phyloP scores from a whole-genome alignment of 2,329 filamentous ascomycete species.

The Endocalyx cinctus region DNA sequence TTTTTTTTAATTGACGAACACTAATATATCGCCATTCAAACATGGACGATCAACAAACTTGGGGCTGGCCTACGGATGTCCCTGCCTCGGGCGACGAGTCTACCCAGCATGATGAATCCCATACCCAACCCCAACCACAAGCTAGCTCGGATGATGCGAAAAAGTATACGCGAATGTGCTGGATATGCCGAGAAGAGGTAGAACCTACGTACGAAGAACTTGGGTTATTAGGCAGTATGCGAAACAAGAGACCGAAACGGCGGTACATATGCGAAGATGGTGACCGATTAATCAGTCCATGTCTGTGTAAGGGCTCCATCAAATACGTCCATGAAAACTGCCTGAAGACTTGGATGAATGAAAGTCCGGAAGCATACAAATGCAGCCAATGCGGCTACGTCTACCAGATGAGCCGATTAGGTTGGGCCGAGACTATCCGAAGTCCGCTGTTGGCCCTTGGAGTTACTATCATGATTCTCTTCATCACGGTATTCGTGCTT shows the following conservation, averaged over 20 bases:
- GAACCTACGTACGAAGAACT: conserved; percentile 40
- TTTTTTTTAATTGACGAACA: too few relatives aligned
- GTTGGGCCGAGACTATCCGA: conserved; percentile 66
- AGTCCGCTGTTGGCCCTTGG: conserved; percentile 62
- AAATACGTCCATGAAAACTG: conserved; percentile 94
- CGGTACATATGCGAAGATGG: conserved; percentile 22
- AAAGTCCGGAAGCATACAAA: conserved; percentile 73
- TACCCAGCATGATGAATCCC: conserved; percentile 8
- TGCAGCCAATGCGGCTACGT: conserved; percentile 84
- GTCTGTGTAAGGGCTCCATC: conserved; percentile 87
- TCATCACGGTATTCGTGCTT: conserved; percentile 70
- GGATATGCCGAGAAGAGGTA: conserved; percentile 78
- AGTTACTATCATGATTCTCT: conserved; percentile 68
- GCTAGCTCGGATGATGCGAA: conserved; percentile 11
- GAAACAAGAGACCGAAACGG: conserved; percentile 18
- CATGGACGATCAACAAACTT: too few relatives aligned
- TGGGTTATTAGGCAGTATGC: conserved; percentile 23
- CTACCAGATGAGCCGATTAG: conserved; percentile 74
- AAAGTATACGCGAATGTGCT: conserved; percentile 60
- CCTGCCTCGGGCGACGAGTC: conserved; percentile 12
- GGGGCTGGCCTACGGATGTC: conserved; percentile 8
- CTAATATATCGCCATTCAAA: too few relatives aligned
- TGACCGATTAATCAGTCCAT: conserved; percentile 71
- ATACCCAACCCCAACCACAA: conserved; percentile 16
- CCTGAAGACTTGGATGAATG: conserved; percentile 74